Percentiles rank a stretch among this genome's conserved stretches.
Evolutionary conservation across 2,329 filamentous ascomycete species (phyloP).

Genomic region (Claviceps arundinis): DNA sequence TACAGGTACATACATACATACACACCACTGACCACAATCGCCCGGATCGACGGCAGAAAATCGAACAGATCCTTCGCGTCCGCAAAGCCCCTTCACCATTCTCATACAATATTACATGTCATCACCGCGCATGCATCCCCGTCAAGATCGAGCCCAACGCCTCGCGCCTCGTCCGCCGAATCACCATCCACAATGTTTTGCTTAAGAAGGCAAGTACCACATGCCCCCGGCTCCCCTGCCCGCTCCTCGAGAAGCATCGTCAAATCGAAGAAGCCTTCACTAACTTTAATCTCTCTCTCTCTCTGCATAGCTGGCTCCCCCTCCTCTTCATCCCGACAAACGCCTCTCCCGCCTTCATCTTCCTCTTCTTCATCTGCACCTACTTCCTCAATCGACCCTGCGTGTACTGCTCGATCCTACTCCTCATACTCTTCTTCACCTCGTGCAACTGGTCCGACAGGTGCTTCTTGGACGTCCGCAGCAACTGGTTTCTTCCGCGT

Average conservation of each 20-base stretch:
- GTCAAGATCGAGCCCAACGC: neutral
- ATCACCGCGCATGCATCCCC: neutral
- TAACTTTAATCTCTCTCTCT: neutral
- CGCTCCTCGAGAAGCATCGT: neutral
- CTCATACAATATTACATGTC: neutral
- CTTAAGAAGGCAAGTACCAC: conserved; percentile 37
- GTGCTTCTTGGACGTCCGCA: conserved; percentile 84
- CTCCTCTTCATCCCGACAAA: conserved; percentile 82
- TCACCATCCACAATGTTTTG: conserved; percentile 39
- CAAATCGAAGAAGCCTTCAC: neutral
- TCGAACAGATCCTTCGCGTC: neutral
- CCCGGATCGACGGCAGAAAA: neutral
- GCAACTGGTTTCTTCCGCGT: conserved; percentile 88
- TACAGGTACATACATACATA: neutral
- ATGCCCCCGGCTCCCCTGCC: conserved; percentile 1
- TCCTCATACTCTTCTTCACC: conserved; percentile 86
- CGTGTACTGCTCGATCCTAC: conserved; percentile 92
- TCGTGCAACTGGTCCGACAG: conserved; percentile 81
- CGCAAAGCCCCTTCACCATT: neutral
- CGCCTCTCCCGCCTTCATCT: conserved; percentile 71
- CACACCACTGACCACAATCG: neutral
- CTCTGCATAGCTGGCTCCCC: conserved; percentile 55
- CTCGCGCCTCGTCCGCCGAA: neutral
- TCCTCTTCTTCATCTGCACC: conserved; percentile 81
- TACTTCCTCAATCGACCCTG: conserved; percentile 95